Conservation (phyloP, 768 basidiomycete species). For the Leccinum incarnatum region DNA sequence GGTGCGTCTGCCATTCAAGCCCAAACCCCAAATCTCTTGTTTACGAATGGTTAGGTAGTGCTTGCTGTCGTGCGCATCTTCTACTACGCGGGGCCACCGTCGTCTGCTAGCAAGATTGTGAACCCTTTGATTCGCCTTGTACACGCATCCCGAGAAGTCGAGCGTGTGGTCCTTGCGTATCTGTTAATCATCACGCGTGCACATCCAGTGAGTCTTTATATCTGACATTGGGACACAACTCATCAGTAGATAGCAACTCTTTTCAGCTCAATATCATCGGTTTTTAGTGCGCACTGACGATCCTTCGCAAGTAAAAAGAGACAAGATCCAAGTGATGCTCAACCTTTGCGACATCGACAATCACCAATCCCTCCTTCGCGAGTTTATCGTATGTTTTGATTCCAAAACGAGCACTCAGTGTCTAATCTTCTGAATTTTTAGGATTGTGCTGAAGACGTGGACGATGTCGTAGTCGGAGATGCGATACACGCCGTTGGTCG, state of each 20-base stretch:
- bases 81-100: constrained; percentile 68
- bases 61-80: constrained; percentile 70
- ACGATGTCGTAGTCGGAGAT: constrained; percentile 67
- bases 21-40: not conserved
- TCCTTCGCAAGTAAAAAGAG: constrained; percentile 58
- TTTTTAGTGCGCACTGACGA: constrained; percentile 76
- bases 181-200: constrained; percentile 60
- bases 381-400: constrained; percentile 68
- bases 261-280: constrained; percentile 57
- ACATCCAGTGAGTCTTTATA: constrained; percentile 54
- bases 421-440: constrained; percentile 29
- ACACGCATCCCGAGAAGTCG: constrained; percentile 64
- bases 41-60: constrained; percentile 56
- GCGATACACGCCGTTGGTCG: constrained; percentile 78
- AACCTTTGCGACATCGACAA: constrained; percentile 64
- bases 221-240: not conserved
- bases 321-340: constrained; percentile 76
- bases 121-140: constrained; percentile 75
- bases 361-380: constrained; percentile 67
- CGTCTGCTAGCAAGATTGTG: constrained; percentile 54
- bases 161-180: constrained; percentile 72
- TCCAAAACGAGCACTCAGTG: not conserved
- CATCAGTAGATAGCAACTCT: constrained; percentile 37
- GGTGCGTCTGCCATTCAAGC: constrained; percentile 41
- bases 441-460: constrained; percentile 80